A percentile compares a stretch with the other conserved stretches of the same genome.
These are phyloP conservation scores for Solanum verrucosum DNA, from an alignment of 257 asterid species.

Conservation along the genomic window DNA sequence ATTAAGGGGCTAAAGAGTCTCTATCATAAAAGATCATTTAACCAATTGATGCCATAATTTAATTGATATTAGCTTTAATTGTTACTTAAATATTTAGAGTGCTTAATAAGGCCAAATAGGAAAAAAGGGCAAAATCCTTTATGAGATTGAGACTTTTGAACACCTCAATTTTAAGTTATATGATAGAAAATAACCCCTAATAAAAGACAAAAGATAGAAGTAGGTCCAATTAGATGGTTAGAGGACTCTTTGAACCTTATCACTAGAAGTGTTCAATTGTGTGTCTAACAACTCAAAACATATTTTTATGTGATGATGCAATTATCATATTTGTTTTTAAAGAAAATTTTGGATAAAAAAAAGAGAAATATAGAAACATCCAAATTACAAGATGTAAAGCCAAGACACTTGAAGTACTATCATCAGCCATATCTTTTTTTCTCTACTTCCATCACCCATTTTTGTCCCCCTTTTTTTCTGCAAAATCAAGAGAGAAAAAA, in stretches of 20 bases:
- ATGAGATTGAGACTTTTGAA: neutral
- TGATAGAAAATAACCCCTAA: too few relatives aligned
- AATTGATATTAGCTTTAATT: neutral
- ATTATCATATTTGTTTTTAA: neutral
- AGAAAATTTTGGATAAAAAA: neutral
- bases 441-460: neutral
- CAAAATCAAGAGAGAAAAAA: neutral
- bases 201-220: neutral
- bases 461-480: neutral
- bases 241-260: neutral
- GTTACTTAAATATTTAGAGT: neutral
- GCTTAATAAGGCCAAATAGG: neutral
- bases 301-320: neutral
- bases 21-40: neutral
- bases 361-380: neutral
- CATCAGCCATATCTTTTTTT: neutral
- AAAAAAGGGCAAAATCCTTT: neutral
- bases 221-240: neutral
- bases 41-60: neutral
- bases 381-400: neutral
- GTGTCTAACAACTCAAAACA: neutral
- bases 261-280: neutral
- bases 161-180: neutral
- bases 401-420: neutral
- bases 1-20: neutral